Evolutionary conservation across 225 moss, liverwort and hornwort species (phyloP).

Genomic region (Anthoceros angustus): DNA sequence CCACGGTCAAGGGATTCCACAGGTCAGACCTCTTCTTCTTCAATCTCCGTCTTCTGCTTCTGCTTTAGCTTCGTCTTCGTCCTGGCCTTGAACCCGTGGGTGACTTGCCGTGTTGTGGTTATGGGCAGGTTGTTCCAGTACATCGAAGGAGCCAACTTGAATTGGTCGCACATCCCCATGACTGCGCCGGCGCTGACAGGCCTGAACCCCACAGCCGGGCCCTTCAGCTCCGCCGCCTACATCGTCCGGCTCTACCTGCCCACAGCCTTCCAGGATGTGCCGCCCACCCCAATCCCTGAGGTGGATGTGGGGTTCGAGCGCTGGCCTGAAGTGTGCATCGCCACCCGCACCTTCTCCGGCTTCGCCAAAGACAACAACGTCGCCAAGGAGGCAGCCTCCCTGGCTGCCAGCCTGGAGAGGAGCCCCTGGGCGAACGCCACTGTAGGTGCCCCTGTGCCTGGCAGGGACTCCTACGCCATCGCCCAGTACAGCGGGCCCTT

Average conservation of each 20-base stretch:
- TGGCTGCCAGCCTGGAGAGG: conserved; percentile 40
- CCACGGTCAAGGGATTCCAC: conserved; percentile 29
- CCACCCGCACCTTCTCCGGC: conserved; percentile 61
- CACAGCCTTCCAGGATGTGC: conserved; percentile 24
- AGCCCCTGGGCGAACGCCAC: conserved; percentile 34
- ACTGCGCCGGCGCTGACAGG: conserved; percentile 82
- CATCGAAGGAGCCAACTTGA: conserved; percentile 70
- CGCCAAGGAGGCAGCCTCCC: conserved; percentile 45
- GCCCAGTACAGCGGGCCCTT: conserved; percentile 81
- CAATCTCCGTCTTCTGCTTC: neutral
- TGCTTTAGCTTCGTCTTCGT: neutral
- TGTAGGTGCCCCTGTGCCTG: conserved; percentile 26
- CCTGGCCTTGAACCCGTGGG: neutral
- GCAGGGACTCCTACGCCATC: conserved; percentile 68
- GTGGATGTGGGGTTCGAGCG: conserved; percentile 47
- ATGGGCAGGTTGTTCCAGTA: conserved; percentile 66
- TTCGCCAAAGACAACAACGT: conserved; percentile 72
- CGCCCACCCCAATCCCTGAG: conserved; percentile 67
- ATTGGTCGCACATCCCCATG: conserved; percentile 69
- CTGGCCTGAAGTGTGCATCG: conserved; percentile 46
- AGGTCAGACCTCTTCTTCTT: conserved; percentile 9
- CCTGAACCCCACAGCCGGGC: conserved; percentile 88
- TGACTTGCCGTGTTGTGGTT: neutral
- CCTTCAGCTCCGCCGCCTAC: conserved; percentile 86
- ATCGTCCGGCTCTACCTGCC: conserved; percentile 66